Conservation (phyloP, 148 eudicot species). For the Camellia lanceoleosa region DNA sequence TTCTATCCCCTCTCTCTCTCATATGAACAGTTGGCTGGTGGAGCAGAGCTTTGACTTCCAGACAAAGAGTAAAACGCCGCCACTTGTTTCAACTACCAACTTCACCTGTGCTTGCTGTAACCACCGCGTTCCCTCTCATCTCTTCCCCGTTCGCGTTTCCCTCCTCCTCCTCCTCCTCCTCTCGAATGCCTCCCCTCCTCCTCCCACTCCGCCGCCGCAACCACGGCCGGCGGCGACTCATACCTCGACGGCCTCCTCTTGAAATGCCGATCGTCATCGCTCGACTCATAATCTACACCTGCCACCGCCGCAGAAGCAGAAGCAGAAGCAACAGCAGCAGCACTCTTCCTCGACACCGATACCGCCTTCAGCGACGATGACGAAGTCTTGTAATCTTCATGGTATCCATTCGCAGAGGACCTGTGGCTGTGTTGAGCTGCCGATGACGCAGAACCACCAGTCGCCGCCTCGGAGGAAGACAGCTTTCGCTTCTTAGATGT, state of each 20-base stretch:
- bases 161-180: neutral
- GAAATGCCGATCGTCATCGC: constrained; percentile 72
- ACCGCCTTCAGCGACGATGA: constrained; percentile 9
- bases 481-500: constrained; percentile 45
- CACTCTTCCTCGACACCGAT: constrained; percentile 15
- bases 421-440: neutral
- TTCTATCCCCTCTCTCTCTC: neutral
- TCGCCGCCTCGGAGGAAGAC: constrained; percentile 19
- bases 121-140: neutral
- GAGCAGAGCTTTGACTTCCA: neutral
- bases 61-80: neutral
- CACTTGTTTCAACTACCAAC: neutral
- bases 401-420: neutral
- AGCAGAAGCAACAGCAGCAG: neutral
- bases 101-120: constrained; percentile 23
- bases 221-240: constrained; percentile 39
- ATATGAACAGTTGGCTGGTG: neutral
- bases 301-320: neutral
- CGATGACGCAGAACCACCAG: neutral
- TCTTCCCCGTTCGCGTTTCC: constrained; percentile 16
- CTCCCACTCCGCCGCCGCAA: constrained; percentile 7
- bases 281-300: constrained; percentile 42
- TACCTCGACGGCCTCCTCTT: constrained; percentile 79
- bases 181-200: constrained; percentile 18
- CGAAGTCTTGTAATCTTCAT: neutral